Base-by-base conservation (phyloP, 345 rosid species). In the Citrus hindsii region DNA sequence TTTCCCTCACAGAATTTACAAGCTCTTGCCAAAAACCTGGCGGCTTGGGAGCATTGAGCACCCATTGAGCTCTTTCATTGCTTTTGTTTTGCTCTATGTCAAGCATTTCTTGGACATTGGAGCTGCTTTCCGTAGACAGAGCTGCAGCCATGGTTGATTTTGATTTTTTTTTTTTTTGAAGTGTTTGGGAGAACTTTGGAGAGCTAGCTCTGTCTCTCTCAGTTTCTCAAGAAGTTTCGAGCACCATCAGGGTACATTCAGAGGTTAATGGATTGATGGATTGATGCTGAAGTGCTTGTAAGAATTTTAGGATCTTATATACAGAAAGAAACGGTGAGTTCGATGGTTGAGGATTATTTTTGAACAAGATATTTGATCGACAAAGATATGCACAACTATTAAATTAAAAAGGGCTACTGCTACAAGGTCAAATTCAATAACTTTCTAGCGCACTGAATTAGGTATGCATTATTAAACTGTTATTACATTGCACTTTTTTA, bases 141-240 rank as follows among this genome's bases (percentile, higher is more conserved):
- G 83, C 51, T 77, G 84, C 87, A 79, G 83, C 87, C 93, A 86
- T 80, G 62, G 83, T 33, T 87, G 80, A 82, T 75, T 81, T n/a
- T 37, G 9, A 2, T 38, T 32, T 38, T 64, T 85, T 35, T 1
- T 21, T 65, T 84, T 22, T n/a, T 91, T 95, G 98, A 95, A 93
- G 98, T 92, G 97, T 88, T 95, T 90, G 96, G 96, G 92, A 76
- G 90, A 95, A 95, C 94, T 79, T 79, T 74, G 71, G 84, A 76
- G 82, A 82, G 86, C 58, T 83, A 32, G 21, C 62, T 37, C 37
- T 28, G 64, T 86, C 76, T 78, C 79, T 83, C 74, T 80, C 74
- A 24, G 27, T 46, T 33, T 77, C 76, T 84, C 48, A 74, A 21
- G 77, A 21, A 62, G 62, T 30, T 70, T 8, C 71, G 82, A 79